phyloP scores from a whole-genome alignment of 2,329 filamentous ascomycete species.

The Cordyceps cateniannulata region DNA sequence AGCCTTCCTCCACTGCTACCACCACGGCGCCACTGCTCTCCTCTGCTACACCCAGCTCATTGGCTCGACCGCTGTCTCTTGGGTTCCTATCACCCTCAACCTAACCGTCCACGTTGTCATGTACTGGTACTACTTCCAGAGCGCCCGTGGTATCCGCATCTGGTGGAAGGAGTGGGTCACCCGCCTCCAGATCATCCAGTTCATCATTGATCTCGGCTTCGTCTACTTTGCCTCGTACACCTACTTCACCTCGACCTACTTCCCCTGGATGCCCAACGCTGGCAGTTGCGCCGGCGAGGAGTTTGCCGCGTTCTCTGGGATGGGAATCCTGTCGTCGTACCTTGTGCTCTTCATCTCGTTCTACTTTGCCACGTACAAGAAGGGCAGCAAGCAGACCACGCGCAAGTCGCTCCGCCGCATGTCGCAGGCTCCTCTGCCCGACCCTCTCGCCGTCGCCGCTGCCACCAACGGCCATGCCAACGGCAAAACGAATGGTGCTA shows the following conservation, averaged over 20 bases:
- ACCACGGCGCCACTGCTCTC: conserved; percentile 93
- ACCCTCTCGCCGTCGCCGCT: conserved; percentile 68
- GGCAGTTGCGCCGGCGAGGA: conserved; percentile 92
- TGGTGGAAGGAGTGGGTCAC: conserved; percentile 99
- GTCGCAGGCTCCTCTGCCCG: conserved; percentile 64
- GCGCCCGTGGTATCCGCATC: conserved; percentile 86
- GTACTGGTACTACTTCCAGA: conserved; percentile 99
- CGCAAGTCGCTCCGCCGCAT: conserved; percentile 68
- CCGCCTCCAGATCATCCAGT: conserved; percentile 92
- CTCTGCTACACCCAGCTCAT: conserved; percentile 97
- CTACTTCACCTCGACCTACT: conserved; percentile 93
- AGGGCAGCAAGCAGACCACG: conserved; percentile 74
- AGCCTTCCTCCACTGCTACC: conserved; percentile 98
- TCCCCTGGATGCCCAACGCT: conserved; percentile 71
- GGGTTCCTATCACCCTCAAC: conserved; percentile 91
- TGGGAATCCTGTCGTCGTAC: conserved; percentile 89
- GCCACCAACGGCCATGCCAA: conserved; percentile 44
- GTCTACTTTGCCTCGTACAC: conserved; percentile 99
- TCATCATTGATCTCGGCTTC: conserved; percentile 94
- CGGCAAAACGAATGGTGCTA: conserved; percentile 45
- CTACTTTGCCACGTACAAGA: conserved; percentile 95
- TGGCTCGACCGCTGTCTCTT: conserved; percentile 86
- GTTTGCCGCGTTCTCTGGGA: conserved; percentile 89
- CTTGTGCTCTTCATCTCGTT: conserved; percentile 98
- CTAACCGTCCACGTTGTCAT: conserved; percentile 93